These are phyloP conservation scores for Rosa chinensis DNA, from an alignment of 306 rosid genomes.

Conservation along the genomic window DNA sequence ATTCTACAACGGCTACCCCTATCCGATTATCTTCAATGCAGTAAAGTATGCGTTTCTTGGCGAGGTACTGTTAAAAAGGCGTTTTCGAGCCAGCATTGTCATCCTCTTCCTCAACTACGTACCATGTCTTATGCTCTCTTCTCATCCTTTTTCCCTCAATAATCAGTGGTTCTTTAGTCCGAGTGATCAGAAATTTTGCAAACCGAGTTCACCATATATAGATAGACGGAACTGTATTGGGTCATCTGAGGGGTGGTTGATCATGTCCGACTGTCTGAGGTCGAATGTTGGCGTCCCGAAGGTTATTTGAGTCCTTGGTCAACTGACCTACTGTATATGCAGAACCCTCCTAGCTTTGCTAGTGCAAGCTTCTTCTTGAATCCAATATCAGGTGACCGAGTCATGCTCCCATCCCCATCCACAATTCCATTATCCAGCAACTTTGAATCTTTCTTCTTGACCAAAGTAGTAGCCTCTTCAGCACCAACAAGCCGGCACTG, in stretches of 20 bases:
- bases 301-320: background rate
- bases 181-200: background rate
- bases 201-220: background rate
- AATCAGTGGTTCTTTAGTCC: background rate
- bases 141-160: background rate
- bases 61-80: background rate
- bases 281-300: background rate
- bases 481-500: background rate
- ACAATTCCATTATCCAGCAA: background rate
- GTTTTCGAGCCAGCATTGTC: background rate
- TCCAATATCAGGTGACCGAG: background rate
- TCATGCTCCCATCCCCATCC: background rate
- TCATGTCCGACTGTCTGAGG: background rate
- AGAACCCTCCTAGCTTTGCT: background rate
- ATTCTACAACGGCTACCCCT: background rate
- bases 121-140: background rate
- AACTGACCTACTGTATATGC: background rate
- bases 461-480: background rate
- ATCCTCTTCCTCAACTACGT: background rate
- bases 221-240: background rate
- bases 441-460: background rate
- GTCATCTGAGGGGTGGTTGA: background rate
- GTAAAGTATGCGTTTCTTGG: background rate
- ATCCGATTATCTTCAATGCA: background rate
- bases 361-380: background rate